A percentile compares a stretch with the other conserved stretches of the same genome.
Evolutionary conservation across 345 rosid species (phyloP).

Genomic region (Erodium maritimum): DNA sequence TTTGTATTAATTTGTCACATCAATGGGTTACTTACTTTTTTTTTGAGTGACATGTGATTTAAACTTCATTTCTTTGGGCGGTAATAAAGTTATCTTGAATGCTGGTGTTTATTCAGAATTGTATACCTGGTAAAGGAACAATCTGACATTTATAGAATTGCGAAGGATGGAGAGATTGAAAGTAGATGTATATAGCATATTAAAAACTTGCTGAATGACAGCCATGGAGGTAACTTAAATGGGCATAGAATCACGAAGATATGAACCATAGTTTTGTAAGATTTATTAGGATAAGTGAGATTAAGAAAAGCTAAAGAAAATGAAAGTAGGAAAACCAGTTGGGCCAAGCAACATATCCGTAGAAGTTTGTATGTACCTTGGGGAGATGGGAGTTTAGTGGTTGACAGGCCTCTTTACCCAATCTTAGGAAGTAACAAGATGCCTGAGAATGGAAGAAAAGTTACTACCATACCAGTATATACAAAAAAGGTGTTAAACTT

Average conservation of each 20-base stretch:
- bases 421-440: background rate
- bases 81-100: too few relatives aligned
- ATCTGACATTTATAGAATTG: too few relatives aligned
- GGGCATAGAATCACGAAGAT: background rate
- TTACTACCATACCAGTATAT: background rate
- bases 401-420: background rate
- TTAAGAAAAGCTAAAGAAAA: background rate
- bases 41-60: background rate
- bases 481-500: background rate
- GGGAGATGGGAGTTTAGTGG: background rate
- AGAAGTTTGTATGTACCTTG: background rate
- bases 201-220: too few relatives aligned
- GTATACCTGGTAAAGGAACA: too few relatives aligned
- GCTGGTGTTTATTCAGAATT: too few relatives aligned
- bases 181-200: too few relatives aligned
- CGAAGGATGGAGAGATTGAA: too few relatives aligned
- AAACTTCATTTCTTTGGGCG: background rate
- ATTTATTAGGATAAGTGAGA: background rate
- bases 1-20: slow-evolving; percentile 1
- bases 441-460: background rate
- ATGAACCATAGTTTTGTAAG: background rate
- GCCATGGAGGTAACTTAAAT: too few relatives aligned
- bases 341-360: background rate
- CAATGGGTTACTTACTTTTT: background rate
- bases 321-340: background rate